phyloP scores from a whole-genome alignment of 179 eudicot genomes.

The Heliamphora pulchella region DNA sequence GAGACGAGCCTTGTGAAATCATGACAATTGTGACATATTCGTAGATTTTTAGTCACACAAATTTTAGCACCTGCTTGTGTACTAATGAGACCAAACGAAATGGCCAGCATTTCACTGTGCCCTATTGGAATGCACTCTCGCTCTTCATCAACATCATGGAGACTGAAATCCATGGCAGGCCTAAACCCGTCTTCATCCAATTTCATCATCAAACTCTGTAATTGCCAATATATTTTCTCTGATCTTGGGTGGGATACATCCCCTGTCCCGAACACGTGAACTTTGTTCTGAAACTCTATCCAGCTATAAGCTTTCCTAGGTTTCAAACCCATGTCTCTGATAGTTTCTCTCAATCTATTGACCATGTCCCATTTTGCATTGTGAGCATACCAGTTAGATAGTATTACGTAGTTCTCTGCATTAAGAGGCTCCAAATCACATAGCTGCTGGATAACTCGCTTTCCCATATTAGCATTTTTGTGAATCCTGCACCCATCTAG shows the following conservation, averaged over 20 bases:
- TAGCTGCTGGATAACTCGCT: constrained; percentile 41
- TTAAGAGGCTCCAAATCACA: constrained; percentile 51
- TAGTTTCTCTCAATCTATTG: constrained; percentile 16
- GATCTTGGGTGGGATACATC: constrained; percentile 70
- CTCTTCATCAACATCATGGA: constrained; percentile 64
- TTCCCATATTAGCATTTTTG: constrained; percentile 33
- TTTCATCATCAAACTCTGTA: constrained; percentile 37
- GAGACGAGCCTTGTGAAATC: constrained; percentile 39
- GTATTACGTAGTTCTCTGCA: constrained; percentile 43
- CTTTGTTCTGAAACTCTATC: constrained; percentile 59
- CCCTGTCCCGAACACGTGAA: constrained; percentile 66
- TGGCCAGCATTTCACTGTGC: constrained; percentile 62
- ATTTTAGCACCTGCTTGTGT: constrained; percentile 24
- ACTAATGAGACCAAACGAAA: constrained; percentile 27
- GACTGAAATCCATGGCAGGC: constrained; percentile 34
- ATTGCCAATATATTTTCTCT: constrained; percentile 41
- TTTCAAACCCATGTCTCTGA: constrained; percentile 38
- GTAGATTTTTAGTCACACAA: constrained; percentile 58
- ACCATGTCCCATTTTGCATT: constrained; percentile 44
- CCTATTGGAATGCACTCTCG: constrained; percentile 42
- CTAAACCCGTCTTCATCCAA: constrained; percentile 32
- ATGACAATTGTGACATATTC: constrained; percentile 52
- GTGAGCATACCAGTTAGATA: constrained; percentile 51
- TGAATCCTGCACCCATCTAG: constrained; percentile 57
- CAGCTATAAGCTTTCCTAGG: constrained; percentile 68